Evolutionary conservation across 1,284 basidiomycete genomes (phyloP).

Genomic region (Pseudozyma tsukubaensis): DNA sequence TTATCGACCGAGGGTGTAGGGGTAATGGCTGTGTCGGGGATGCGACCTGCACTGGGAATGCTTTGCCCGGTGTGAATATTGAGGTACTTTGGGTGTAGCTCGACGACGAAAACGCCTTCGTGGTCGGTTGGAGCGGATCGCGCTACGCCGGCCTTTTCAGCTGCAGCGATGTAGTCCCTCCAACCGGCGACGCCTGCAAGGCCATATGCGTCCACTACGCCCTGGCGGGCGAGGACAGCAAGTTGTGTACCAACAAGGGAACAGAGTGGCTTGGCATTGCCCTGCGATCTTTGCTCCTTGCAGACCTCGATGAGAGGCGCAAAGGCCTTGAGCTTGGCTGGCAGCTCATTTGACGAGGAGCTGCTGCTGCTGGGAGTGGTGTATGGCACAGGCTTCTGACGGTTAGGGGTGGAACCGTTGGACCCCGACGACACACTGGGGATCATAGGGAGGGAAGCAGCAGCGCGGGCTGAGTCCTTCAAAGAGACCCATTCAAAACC

Average conservation of each 20-base stretch:
- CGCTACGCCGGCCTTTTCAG: conserved; percentile 49
- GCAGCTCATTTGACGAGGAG: conserved; percentile 1
- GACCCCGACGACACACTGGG: conserved; percentile 17
- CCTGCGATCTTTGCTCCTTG: conserved; percentile 46
- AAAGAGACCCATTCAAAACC: conserved; percentile 60
- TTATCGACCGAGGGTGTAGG: conserved; percentile 28
- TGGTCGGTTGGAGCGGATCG: conserved; percentile 32
- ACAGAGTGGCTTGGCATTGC: conserved; percentile 31
- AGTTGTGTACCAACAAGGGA: conserved; percentile 38
- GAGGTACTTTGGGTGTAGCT: conserved; percentile 42
- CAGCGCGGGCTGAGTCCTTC: conserved; percentile 22
- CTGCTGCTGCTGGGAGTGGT: conserved; percentile 8
- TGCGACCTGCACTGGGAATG: conserved; percentile 19
- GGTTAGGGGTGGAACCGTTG: conserved; percentile 15
- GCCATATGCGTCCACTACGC: conserved; percentile 44
- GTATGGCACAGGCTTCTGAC: conserved; percentile 19
- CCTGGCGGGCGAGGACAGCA: conserved; percentile 28
- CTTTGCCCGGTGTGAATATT: conserved; percentile 22
- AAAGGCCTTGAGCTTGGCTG: conserved; percentile 30
- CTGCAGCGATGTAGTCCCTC: conserved; percentile 54
- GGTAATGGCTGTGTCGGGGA: conserved; percentile 34
- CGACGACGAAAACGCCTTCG: conserved; percentile 36
- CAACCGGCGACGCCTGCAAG: conserved; percentile 46
- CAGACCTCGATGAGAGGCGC: conserved; percentile 53
- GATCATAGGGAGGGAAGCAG: conserved; percentile 27